Evolutionary conservation across 2,329 filamentous ascomycete species (phyloP), one percentile per base, ranked within the genome.

Genomic region (Fusarium sublunatum): DNA sequence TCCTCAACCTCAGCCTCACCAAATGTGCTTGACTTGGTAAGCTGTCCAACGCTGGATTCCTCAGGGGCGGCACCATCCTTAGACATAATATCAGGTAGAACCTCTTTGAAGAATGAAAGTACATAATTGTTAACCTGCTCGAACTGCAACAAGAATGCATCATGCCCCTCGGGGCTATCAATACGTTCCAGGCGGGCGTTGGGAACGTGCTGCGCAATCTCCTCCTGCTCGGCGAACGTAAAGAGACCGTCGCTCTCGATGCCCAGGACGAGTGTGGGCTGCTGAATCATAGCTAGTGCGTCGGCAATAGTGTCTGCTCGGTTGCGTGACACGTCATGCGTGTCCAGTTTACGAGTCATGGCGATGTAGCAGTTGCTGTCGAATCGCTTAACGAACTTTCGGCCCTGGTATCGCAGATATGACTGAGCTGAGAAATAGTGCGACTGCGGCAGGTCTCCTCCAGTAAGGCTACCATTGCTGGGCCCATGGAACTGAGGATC

Each of bases 291-390:
- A 1, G 86, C 86, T 5, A 99, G 82, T 0, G 94, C 94, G 57
- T 92, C 87, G 25, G 86, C 83, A 29, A 96, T 88, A 25, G 84
- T 81, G 36, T 79, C 69, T n/a, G 87, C 79, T 6, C 94, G 89
- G 73, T 89, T 86, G 38, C 93, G 87, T 12, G 93, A 96, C 25
- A 99, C 88, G 74, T 99, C 95, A 76, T 99, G 95, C 0, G 95
- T 98, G 75, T 99, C 95, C 13, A 99, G 86, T 78, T 99, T 99
- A 71, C 95, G 90, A 5, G 95, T 98, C 77, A 99, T 97, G 67
- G 95, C 93, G 69, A 99, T 98, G 80, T 99, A 99, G 80, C 95
- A 99, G 76, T 99, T 99, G 71, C 93, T 92, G 77, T 99, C 95
- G 76, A 98, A 99, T 9, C 95, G 91, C 76, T 91, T 93, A 70